Conservation (phyloP, 257 asterid species). For the Cinchona pubescens region DNA sequence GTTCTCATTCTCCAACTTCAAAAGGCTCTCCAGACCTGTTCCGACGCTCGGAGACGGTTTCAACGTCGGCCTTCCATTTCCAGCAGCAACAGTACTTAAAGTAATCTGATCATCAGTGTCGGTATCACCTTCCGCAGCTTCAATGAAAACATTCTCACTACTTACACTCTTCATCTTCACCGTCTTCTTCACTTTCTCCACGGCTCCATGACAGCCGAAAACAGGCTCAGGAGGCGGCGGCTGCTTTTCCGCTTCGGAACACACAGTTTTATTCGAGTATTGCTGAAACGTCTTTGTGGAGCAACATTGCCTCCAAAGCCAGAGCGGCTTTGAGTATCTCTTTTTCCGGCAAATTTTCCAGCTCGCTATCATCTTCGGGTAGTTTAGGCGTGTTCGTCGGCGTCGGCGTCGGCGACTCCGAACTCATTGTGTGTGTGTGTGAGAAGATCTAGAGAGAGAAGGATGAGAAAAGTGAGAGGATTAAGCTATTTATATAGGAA, state of each 20-base stretch:
- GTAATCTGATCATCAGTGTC: too few species aligned
- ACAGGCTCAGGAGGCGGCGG: neutral
- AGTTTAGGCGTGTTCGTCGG: neutral
- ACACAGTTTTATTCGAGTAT: neutral
- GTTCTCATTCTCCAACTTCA: neutral
- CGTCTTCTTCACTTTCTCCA: neutral
- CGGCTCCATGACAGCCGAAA: too few species aligned
- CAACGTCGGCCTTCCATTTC: slow-evolving; percentile 1
- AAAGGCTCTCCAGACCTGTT: neutral
- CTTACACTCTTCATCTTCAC: neutral
- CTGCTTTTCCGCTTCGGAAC: neutral
- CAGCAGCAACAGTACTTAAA: neutral
- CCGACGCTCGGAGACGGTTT: neutral
- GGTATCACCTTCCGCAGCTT: neutral
- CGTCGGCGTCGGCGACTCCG: too few species aligned
- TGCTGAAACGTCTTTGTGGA: neutral
- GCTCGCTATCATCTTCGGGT: neutral
- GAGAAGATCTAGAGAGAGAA: too few species aligned
- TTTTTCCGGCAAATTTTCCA: neutral
- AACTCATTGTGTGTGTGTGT: neutral
- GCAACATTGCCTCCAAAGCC: neutral
- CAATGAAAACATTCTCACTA: neutral
- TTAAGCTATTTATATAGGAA: neutral
- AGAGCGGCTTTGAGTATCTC: neutral
- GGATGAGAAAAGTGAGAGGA: neutral